Evolutionary conservation across 2,329 filamentous ascomycete species (phyloP).

Genomic region (Epichloe brachyelytri): DNA sequence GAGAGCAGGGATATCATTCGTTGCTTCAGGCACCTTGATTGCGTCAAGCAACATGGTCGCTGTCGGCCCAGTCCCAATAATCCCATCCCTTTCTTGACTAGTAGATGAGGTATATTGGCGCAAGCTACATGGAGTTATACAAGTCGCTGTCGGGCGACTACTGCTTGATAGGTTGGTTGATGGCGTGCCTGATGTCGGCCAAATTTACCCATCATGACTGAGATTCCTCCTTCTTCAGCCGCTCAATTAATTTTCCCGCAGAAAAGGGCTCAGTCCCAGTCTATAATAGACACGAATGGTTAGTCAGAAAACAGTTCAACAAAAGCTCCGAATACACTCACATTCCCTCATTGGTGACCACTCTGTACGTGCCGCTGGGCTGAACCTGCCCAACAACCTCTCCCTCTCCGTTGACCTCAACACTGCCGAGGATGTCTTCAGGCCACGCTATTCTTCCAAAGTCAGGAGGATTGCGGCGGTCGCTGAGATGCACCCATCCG

Average conservation of each 20-base stretch:
- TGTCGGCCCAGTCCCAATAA: not conserved
- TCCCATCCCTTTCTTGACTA: not conserved
- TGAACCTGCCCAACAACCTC: constrained; percentile 45
- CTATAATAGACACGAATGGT: constrained; percentile 10
- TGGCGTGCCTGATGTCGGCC: not conserved
- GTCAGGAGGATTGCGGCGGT: constrained; percentile 50
- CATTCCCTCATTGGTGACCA: constrained; percentile 55
- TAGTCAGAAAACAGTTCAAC: constrained; percentile 9
- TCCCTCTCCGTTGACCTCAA: constrained; percentile 48
- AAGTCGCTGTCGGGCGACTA: constrained; percentile 1
- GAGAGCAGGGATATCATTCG: not conserved
- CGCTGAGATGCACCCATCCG: constrained; percentile 53
- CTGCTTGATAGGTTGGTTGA: not conserved
- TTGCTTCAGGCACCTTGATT: not conserved
- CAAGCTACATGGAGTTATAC: not conserved
- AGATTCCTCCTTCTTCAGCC: constrained; percentile 33
- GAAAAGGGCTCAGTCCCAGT: constrained; percentile 26
- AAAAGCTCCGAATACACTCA: constrained; percentile 27
- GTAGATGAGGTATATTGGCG: not conserved
- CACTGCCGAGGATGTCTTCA: constrained; percentile 56
- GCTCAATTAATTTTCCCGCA: constrained; percentile 38
- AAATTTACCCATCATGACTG: not conserved
- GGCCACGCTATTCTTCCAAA: constrained; percentile 57
- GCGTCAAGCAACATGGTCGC: not conserved
- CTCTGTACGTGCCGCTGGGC: constrained; percentile 48